phyloP scores from a whole-genome alignment of 805 yeast species.

The Pichia insulana region DNA sequence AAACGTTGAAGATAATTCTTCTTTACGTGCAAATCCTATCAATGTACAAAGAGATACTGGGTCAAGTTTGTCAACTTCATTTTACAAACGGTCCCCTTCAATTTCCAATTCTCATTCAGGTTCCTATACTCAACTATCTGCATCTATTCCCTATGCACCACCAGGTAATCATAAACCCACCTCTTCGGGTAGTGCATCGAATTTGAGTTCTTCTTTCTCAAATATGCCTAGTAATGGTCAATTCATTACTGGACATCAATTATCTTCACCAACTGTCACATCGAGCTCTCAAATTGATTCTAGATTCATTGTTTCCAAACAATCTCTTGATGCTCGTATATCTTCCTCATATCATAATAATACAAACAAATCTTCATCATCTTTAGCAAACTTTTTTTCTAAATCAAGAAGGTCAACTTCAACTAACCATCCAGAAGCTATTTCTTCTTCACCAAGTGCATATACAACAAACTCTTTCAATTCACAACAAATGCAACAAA shows the following conservation, averaged over 20 bases:
- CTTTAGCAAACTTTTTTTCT: conserved; percentile 43
- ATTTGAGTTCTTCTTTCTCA: conserved; percentile 8
- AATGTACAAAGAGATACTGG: too few relatives aligned
- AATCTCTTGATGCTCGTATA: conserved; percentile 46
- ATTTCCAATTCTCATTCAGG: conserved; percentile 14
- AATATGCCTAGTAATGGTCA: conserved; percentile 51
- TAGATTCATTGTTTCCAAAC: conserved; percentile 75
- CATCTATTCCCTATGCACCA: conserved; percentile 61
- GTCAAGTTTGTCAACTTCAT: conserved; percentile 2
- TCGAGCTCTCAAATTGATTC: conserved; percentile 59
- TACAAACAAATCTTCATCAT: conserved; percentile 32
- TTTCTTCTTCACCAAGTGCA: conserved; percentile 24
- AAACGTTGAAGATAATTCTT: too few relatives aligned
- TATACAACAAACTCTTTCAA: neutral
- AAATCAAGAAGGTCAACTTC: conserved; percentile 34
- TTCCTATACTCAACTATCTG: conserved; percentile 38
- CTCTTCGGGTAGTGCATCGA: conserved; percentile 19
- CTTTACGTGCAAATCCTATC: too few relatives aligned
- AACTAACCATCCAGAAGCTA: conserved; percentile 18
- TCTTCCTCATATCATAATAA: conserved; percentile 12
- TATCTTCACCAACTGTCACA: conserved; percentile 62
- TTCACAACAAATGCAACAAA: conserved; percentile 7
- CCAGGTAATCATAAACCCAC: conserved; percentile 46
- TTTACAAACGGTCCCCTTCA: conserved; percentile 3
- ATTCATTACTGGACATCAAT: conserved; percentile 51